Conservation (phyloP, 352 stramenopile genomes). For the Phytophthora cryptogea region DNA sequence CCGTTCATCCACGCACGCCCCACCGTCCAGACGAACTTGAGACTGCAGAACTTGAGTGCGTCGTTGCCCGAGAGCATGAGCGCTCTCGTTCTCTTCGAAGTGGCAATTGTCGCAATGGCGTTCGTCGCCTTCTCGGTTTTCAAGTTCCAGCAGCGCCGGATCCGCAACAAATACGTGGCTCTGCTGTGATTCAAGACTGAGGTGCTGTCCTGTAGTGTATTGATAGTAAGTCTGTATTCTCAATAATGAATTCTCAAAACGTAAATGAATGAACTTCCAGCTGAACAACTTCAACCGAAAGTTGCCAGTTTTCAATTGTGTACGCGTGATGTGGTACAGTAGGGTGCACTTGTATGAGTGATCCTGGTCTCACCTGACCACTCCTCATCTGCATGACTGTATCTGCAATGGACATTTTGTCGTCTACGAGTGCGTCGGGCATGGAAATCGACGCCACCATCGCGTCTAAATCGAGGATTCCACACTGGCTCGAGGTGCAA, state of each 20-base stretch:
- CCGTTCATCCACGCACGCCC: slow-evolving; percentile 26
- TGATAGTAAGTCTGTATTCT: slow-evolving; percentile 11
- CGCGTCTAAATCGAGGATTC: slow-evolving; percentile 17
- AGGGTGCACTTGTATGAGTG: slow-evolving; percentile 3
- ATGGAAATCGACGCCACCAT: slow-evolving; percentile 13
- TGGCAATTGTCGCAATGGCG: slow-evolving; percentile 17
- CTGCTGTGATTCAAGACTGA: slow-evolving; percentile 4
- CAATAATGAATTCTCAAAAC: background rate
- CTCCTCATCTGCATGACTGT: slow-evolving; percentile 10
- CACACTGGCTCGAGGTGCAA: slow-evolving; percentile 18
- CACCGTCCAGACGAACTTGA: slow-evolving; percentile 8
- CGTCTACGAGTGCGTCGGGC: slow-evolving; percentile 6
- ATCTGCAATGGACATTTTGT: slow-evolving; percentile 9
- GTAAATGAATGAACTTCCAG: background rate
- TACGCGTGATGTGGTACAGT: background rate
- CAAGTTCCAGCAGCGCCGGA: slow-evolving; percentile 35
- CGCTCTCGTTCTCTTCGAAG: slow-evolving; percentile 31
- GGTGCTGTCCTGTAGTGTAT: background rate
- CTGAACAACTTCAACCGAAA: slow-evolving; percentile 12
- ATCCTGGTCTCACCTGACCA: background rate
- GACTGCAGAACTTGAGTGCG: slow-evolving; percentile 22
- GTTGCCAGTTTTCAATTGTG: slow-evolving; percentile 4
- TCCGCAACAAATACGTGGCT: slow-evolving; percentile 28
- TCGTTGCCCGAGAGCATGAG: slow-evolving; percentile 30
- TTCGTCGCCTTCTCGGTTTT: slow-evolving; percentile 25